Base-by-base conservation (phyloP, 140 eudicot genomes). In the Oenanthe javanica region DNA sequence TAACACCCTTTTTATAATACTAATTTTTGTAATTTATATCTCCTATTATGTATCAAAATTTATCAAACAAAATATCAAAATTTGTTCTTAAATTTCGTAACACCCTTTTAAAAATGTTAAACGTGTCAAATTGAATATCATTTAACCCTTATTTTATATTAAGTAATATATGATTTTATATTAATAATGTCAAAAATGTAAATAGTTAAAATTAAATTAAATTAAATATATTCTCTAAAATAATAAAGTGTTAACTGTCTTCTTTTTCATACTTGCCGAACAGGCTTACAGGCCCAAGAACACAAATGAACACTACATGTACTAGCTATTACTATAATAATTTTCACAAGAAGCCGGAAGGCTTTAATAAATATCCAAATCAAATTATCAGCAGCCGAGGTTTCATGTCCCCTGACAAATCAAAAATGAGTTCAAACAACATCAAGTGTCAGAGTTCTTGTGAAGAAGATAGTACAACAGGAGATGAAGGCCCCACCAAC, bases 361-460 rank as follows among this genome's bases (percentile, higher is more conserved):
- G 14, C 70, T 19, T 61, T 36, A 61, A 51, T 51, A 9, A 9
- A 5, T 14, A 13, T 25, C 67, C n/a, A 16, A 57, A 10, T 23
- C 38, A 66, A 2, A 5, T 66, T 66, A 27, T 23, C 11, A 25
- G 25, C 38, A 14, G 38, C 43, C 38, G 14, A 27, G 61, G 57
- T 55, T 50, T 59, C 15, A 23, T 43, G 79, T 73, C 19, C 48
- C 48, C 79, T 23, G 64, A 79, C 36, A 66, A 23, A 79, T 38
- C 57, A 73, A 74, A 55, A 5, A 81, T 81, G 84, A 81, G 40
- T 54, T 81, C 79, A 16, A 1, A 46, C 59, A 38, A 43, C 42
- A 50, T 6, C 25, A 74, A 74, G 64, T 36, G 55, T 38, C 73
- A 75, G 19, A 43, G 8, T 49, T 47, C 80, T 52, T 55, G 19